Conservation (phyloP, 2,329 filamentous ascomycete genomes). For the Penicillium sp. region DNA sequence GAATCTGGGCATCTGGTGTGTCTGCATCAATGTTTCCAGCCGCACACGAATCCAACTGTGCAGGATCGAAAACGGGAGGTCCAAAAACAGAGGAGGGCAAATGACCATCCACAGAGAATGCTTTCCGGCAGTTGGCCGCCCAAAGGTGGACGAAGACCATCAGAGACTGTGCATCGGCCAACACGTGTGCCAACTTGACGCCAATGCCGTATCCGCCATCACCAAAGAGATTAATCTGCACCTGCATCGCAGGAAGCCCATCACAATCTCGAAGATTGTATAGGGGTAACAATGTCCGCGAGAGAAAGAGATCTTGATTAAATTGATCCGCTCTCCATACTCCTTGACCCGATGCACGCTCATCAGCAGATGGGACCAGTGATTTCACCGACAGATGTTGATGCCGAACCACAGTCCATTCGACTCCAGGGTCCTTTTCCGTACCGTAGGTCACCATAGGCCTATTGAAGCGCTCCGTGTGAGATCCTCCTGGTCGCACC, state of each 20-base stretch:
- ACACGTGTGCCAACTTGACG: neutral
- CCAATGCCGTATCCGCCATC: neutral
- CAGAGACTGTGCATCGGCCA: neutral
- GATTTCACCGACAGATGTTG: neutral
- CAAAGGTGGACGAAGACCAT: neutral
- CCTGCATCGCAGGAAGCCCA: neutral
- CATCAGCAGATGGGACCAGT: neutral
- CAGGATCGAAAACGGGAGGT: neutral
- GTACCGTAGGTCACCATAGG: neutral
- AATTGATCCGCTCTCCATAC: neutral
- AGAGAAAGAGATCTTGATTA: neutral
- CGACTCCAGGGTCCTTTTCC: neutral
- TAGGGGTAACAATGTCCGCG: neutral
- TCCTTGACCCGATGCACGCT: neutral
- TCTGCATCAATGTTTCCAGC: neutral
- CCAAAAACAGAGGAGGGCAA: neutral
- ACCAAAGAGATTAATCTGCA: neutral
- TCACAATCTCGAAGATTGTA: neutral
- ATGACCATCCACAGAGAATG: neutral
- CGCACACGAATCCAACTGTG: neutral
- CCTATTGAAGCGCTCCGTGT: neutral
- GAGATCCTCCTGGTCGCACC: neutral
- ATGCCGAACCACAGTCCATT: neutral
- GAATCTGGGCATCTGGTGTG: neutral
- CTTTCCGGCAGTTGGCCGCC: neutral